Evolutionary conservation across 1,284 basidiomycete genomes (phyloP).

Genomic region (Macrocystidia cucumis): DNA sequence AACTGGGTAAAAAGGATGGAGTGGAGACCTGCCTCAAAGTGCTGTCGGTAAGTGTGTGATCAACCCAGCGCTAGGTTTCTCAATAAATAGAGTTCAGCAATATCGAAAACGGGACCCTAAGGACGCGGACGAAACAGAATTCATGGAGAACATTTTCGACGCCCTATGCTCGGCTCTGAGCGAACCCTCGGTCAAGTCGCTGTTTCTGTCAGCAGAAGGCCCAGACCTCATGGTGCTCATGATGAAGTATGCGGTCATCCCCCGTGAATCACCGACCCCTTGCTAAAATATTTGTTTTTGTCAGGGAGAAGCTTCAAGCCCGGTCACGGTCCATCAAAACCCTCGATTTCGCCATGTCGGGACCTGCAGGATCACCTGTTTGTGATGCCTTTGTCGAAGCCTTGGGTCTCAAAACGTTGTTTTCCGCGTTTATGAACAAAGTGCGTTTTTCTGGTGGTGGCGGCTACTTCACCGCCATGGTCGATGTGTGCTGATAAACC

Average conservation of each 20-base stretch:
- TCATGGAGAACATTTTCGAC: slow-evolving; percentile 96
- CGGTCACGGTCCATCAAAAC: slow-evolving; percentile 83
- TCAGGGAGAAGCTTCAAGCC: slow-evolving; percentile 76
- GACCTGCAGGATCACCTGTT: slow-evolving; percentile 61
- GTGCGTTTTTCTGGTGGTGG: slow-evolving; percentile 28
- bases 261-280: slow-evolving; percentile 6
- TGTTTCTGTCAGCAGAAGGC: slow-evolving; percentile 88
- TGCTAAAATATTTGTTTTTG: slow-evolving; percentile 5
- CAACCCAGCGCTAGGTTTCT: neutral
- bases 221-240: slow-evolving; percentile 95
- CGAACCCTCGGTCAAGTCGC: slow-evolving; percentile 70
- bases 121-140: slow-evolving; percentile 89
- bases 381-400: slow-evolving; percentile 88
- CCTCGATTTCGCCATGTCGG: slow-evolving; percentile 87
- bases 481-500: too few relatives aligned
- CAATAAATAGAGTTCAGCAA: slow-evolving; percentile 46
- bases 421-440: slow-evolving; percentile 91
- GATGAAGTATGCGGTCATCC: slow-evolving; percentile 66
- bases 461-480: too few relatives aligned
- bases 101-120: slow-evolving; percentile 79
- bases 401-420: slow-evolving; percentile 83
- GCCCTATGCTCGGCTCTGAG: slow-evolving; percentile 76
- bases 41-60: slow-evolving; percentile 63
- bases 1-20: slow-evolving; percentile 64
- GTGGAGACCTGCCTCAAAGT: slow-evolving; percentile 76